Base-by-base conservation (phyloP, 2,329 filamentous ascomycete species). In the Ramularia endophylla region DNA sequence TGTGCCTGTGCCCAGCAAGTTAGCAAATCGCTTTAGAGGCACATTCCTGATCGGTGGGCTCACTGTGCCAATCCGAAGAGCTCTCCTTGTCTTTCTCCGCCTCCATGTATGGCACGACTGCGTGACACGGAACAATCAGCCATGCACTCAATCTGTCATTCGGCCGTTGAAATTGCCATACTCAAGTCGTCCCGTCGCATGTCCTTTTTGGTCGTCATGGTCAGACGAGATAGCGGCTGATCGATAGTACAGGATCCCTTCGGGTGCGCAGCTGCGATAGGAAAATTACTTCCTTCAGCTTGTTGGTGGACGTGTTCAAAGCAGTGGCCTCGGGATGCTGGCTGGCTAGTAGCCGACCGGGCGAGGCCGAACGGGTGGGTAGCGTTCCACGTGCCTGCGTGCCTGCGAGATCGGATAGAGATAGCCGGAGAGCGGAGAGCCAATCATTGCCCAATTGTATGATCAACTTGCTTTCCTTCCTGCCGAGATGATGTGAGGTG, bases 41-140 rank as follows among this genome's bases (percentile, higher is more conserved):
- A 9, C 11, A 8, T 25, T 19, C 1, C 5, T 34, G 15, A 20
- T 31, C 22, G n/a, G 18, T 13, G 5, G 43, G 38, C 50, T 38
- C 15, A 66, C 84, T 83, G 39, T 78, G 73, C 65, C 94, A 77
- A 60, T 95, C 88, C 44, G 66, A 65, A 51, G 76, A 70, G 18
- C 17, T 17, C 48, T 71, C 74, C 56, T 78, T 76, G 57, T 81
- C 80, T 55, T 78, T 71, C 36, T 74, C 71, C 31, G 87, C 87
- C 55, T 84, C 83, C 65, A 87, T 80, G 66, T 92, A 95, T 46
- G 89, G 89, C 56, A 95, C 85, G 62, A 89, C 89, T 95, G 62
- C n/a, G 19, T n/a, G n/a, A n/a, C n/a, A 25, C 22, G 11, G 25
- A 30, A 44, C 31, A 28, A 35, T 48, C 44, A 44, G 38, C 27